Evolutionary conservation across 768 basidiomycete species (phyloP).

Genomic region (Boletus rubropictus): DNA sequence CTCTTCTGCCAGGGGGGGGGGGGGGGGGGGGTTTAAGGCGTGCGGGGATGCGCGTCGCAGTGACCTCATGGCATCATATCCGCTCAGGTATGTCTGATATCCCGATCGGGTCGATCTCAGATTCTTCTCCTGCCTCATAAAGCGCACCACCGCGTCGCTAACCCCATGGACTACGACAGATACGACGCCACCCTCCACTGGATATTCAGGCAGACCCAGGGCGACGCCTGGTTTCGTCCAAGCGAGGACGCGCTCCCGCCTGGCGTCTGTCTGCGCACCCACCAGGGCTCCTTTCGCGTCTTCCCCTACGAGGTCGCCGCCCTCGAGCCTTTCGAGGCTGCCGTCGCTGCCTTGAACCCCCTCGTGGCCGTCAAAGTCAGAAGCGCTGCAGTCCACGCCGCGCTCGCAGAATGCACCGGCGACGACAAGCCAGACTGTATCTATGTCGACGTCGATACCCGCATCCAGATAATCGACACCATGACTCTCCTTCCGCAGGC

Average conservation of each 20-base stretch:
- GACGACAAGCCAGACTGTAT: slow-evolving; percentile 34
- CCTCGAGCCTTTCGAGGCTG: slow-evolving; percentile 50
- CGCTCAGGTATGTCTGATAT: too few species aligned
- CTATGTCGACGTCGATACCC: slow-evolving; percentile 50
- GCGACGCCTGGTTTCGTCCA: slow-evolving; percentile 51
- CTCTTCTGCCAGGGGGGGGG: too few species aligned
- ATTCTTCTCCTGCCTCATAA: slow-evolving; percentile 8
- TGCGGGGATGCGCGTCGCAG: too few species aligned
- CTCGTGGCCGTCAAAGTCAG: slow-evolving; percentile 51
- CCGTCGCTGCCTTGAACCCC: slow-evolving; percentile 48
- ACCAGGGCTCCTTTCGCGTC: slow-evolving; percentile 44
- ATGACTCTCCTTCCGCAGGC: slow-evolving; percentile 65
- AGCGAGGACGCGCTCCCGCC: slow-evolving; percentile 42
- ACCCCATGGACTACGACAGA: slow-evolving; percentile 33
- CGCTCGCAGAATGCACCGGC: slow-evolving; percentile 35
- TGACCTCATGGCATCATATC: too few species aligned
- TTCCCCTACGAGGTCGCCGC: slow-evolving; percentile 51
- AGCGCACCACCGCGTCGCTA: background rate
- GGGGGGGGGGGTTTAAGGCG: too few species aligned
- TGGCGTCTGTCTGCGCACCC: slow-evolving; percentile 47
- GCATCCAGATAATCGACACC: slow-evolving; percentile 80
- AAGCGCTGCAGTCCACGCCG: slow-evolving; percentile 46
- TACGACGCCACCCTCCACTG: slow-evolving; percentile 29
- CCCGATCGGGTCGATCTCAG: slow-evolving; percentile 16
- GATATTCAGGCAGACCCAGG: slow-evolving; percentile 33